Evolutionary conservation across 139 green algal genomes (phyloP).

Genomic region (Eudorina sp.): DNA sequence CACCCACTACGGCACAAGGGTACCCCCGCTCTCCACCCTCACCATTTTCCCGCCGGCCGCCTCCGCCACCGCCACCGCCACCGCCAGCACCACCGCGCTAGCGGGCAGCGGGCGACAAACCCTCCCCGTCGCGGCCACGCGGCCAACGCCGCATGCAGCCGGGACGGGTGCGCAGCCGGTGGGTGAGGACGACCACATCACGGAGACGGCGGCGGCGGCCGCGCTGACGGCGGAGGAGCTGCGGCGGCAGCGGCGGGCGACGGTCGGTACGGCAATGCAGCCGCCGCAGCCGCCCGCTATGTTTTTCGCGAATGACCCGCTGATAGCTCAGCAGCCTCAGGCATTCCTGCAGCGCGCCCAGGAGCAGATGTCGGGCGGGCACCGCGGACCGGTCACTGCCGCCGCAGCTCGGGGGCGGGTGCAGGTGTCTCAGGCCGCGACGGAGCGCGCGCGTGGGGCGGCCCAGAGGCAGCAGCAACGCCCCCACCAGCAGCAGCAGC

Average conservation of each 20-base stretch:
- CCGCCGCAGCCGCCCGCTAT: conserved; percentile 21
- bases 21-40: conserved; percentile 41
- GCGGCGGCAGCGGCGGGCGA: background rate
- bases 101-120: too few relatives aligned
- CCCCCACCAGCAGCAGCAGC: background rate
- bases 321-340: conserved; percentile 35
- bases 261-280: background rate
- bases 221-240: background rate
- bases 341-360: conserved; percentile 35
- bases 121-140: too few relatives aligned
- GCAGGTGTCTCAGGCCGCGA: too few relatives aligned
- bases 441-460: too few relatives aligned
- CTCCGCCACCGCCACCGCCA: background rate
- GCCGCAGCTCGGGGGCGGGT: too few relatives aligned
- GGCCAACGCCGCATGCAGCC: too few relatives aligned
- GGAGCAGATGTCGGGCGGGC: background rate
- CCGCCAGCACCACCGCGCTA: background rate
- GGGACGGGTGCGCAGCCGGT: too few relatives aligned
- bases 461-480: background rate
- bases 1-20: conserved; percentile 29
- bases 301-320: conserved; percentile 46
- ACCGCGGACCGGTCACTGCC: background rate
- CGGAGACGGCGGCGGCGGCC: background rate
- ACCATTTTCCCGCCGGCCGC: conserved; percentile 17
- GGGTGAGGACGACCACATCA: background rate